phyloP scores from a whole-genome alignment of 306 rosid genomes.

The Citrullus colocynthis region DNA sequence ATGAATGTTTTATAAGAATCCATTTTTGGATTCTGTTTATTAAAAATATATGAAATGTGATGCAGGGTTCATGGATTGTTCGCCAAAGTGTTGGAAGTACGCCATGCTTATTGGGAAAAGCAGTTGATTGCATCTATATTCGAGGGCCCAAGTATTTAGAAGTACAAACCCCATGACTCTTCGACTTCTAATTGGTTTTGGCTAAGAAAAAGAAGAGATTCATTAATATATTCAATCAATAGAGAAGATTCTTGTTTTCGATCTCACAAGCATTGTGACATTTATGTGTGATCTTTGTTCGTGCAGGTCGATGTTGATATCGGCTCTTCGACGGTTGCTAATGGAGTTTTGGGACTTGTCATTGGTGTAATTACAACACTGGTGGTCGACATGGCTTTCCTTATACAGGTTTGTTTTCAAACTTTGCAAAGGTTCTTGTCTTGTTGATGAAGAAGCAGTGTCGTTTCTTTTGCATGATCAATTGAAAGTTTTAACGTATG shows the following conservation, averaged over 20 bases:
- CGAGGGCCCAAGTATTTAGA: slow-evolving; percentile 88
- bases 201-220: not conserved
- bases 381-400: slow-evolving; percentile 99
- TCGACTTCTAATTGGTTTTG: not conserved
- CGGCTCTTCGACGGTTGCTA: slow-evolving; percentile 98
- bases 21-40: not conserved
- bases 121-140: slow-evolving; percentile 91
- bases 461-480: not conserved
- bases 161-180: slow-evolving; percentile 23
- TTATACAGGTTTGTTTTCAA: slow-evolving; percentile 62
- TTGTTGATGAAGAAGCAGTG: not conserved
- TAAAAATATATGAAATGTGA: slow-evolving; percentile 10
- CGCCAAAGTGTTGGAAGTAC: slow-evolving; percentile 99
- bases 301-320: slow-evolving; percentile 96
- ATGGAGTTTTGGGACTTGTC: slow-evolving; percentile 97
- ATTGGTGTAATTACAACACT: slow-evolving; percentile 88
- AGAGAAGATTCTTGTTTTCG: slow-evolving; percentile 9
- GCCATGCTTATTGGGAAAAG: slow-evolving; percentile 95
- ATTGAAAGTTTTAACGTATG: not conserved
- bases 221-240: not conserved
- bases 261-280: not conserved
- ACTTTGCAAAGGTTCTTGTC: not conserved
- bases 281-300: not conserved
- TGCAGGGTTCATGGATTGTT: slow-evolving; percentile 98
- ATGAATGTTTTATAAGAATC: not conserved